Evolutionary conservation across 2,329 filamentous ascomycete species (phyloP), one percentile per base, ranked within the genome.

Genomic region (Ambrosiella cleistominuta): DNA sequence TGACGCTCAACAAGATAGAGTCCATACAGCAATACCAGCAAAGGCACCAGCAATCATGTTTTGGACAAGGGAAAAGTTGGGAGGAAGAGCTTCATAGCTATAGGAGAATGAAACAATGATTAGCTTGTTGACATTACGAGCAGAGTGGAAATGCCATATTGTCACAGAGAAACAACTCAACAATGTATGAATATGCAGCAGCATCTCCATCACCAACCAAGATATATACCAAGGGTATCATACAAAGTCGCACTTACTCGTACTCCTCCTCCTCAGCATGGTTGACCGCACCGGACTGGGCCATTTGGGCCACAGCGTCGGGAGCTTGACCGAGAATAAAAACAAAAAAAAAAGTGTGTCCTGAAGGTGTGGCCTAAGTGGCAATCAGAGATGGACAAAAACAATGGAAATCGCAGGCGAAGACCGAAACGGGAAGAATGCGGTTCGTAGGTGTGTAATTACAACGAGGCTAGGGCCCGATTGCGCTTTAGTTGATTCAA

Each of bases 31-130:
- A 72, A 96, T 94, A 65, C 93, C 93, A 61, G 93, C 93, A 72
- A 97, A 96, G 64, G 93, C 93, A 70, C 93, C 93, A 58, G 93
- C 93, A 63, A 84, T 75, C 89, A 97, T 96, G 72, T 97, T 98
- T 69, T 93, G 88, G 63, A 85, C 74, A 67, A 97, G 78, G 65
- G 89, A 93, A 76, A 95, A 95, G 72, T 95, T 95, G 64, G 90
- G 86, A 63, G 91, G 90, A 60, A 98, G 81, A 63, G 85, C 83
- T 79, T 97, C 91, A 79, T 97, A 97, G 73, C 80, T 83, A 56
- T n/a, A 57, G 4, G 51, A 40, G 42, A 36, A 27, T 27, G 27
- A 11, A 57, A 38, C 44, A 40, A 40, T 8, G 15, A 17, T 55
- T 50, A 40, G 57, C 36, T 54, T 11, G 15, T 13, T 47, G 17